A percentile compares a stretch with the other conserved stretches of the same genome.
phyloP scores from a whole-genome alignment of 2,329 filamentous ascomycete genomes.

The Verticillium zaregamsianum region DNA sequence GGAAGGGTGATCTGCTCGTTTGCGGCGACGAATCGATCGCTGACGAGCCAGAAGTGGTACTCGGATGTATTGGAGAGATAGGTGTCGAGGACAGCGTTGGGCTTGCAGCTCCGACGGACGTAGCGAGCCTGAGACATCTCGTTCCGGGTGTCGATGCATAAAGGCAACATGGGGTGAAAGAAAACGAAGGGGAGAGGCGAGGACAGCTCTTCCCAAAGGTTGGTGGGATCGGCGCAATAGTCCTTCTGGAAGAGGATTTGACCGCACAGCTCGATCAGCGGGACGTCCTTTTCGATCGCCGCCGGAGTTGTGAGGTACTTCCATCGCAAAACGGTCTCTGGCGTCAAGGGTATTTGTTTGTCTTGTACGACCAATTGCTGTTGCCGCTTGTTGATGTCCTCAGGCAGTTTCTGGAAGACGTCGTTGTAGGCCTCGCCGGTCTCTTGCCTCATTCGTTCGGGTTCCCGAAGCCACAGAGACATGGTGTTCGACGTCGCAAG shows the following conservation, averaged over 20 bases:
- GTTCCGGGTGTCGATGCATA: conserved; percentile 87
- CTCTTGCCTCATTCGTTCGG: conserved; percentile 62
- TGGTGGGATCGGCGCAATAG: conserved; percentile 63
- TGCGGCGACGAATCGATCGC: conserved; percentile 67
- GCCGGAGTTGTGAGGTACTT: conserved; percentile 54
- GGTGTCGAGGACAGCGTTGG: conserved; percentile 85
- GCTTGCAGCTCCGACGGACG: conserved; percentile 84
- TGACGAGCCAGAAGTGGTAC: conserved; percentile 91
- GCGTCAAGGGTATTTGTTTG: conserved; percentile 37
- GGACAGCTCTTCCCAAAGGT: conserved; percentile 63
- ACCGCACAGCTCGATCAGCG: conserved; percentile 70
- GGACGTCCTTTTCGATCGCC: conserved; percentile 52
- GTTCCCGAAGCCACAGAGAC: conserved; percentile 74
- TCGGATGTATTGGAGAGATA: conserved; percentile 73
- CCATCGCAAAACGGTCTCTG: conserved; percentile 64
- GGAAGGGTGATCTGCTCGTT: conserved; percentile 60
- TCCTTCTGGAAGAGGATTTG: conserved; percentile 70
- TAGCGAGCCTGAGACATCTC: conserved; percentile 86
- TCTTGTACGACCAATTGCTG: conserved; percentile 45
- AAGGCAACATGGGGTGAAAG: conserved; percentile 81
- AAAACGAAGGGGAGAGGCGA: conserved; percentile 72
- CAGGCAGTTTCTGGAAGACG: conserved; percentile 58
- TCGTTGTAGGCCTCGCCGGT: conserved; percentile 62
- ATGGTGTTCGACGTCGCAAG: conserved; percentile 71
- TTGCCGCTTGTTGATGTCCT: conserved; percentile 37